Percentiles rank a stretch among this genome's conserved stretches.
Evolutionary conservation across 345 rosid species (phyloP).

Genomic region (Syzygium oleosum): DNA sequence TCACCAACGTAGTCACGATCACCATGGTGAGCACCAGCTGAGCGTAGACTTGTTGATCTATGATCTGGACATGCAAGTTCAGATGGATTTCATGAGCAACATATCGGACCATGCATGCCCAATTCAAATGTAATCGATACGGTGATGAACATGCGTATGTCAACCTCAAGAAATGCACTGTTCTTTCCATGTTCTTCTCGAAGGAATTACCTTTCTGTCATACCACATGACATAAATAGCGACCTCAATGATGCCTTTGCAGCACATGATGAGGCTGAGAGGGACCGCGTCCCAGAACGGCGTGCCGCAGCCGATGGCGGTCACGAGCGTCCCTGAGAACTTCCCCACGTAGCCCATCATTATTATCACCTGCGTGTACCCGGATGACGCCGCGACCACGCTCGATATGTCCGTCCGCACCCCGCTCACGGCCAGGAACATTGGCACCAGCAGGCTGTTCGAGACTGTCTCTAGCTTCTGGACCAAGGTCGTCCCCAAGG

Average conservation of each 20-base stretch:
- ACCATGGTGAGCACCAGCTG: background rate
- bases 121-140: background rate
- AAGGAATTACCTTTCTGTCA: conserved; percentile 5
- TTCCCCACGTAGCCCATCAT: conserved; percentile 11
- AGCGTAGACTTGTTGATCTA: background rate
- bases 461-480: conserved; percentile 21
- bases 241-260: conserved; percentile 21
- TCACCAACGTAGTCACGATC: conserved; percentile 9
- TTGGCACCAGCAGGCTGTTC: conserved; percentile 14
- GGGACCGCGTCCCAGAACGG: conserved; percentile 19
- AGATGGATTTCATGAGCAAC: background rate
- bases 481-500: conserved; percentile 25
- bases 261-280: conserved; percentile 26
- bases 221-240: conserved; percentile 1
- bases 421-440: conserved; percentile 15
- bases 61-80: background rate
- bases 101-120: background rate
- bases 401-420: conserved; percentile 9
- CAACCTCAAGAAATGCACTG: background rate
- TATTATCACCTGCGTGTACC: background rate
- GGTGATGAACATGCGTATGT: too few species aligned
- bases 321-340: conserved; percentile 12
- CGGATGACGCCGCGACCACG: background rate
- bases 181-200: background rate
- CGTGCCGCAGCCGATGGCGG: conserved; percentile 12